phyloP scores from a whole-genome alignment of 2,329 filamentous ascomycete species.

The Tolypocladium tropicale region DNA sequence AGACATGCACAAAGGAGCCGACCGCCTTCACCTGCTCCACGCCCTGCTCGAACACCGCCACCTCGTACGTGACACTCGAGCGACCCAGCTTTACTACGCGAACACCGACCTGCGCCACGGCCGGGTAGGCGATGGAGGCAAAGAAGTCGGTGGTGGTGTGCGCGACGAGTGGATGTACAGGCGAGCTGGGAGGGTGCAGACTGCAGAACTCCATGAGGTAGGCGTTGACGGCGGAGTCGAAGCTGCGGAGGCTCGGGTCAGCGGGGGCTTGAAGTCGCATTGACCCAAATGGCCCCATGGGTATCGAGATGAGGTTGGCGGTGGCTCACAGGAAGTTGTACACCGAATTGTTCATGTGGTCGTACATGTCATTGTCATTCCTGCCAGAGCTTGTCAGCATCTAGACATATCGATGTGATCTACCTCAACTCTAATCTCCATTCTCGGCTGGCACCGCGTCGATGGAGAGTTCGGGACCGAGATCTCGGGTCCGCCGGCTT shows the following conservation, averaged over 20 bases:
- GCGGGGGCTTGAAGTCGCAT: neutral
- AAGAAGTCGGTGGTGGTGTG: conserved; percentile 83
- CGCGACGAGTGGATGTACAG: conserved; percentile 74
- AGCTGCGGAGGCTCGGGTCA: conserved; percentile 31
- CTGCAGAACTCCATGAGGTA: conserved; percentile 75
- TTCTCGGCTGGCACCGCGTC: neutral
- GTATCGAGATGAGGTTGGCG: neutral
- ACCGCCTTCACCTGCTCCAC: conserved; percentile 69
- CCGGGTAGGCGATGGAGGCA: conserved; percentile 69
- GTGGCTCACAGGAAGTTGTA: conserved; percentile 62
- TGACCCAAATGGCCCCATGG: neutral
- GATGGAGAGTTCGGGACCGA: neutral
- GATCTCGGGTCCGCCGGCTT: neutral
- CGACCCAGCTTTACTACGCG: conserved; percentile 76
- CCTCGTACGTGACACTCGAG: conserved; percentile 82
- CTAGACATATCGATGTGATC: neutral
- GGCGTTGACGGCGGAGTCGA: conserved; percentile 83
- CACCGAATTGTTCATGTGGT: conserved; percentile 84
- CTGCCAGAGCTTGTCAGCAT: conserved; percentile 28
- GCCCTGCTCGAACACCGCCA: conserved; percentile 73
- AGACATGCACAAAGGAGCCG: conserved; percentile 79
- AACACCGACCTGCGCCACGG: conserved; percentile 69
- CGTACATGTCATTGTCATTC: conserved; percentile 92
- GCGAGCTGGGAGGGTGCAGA: conserved; percentile 57
- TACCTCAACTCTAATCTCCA: neutral